Evolutionary conservation across 1,139 yeast genomes (phyloP), one percentile per base, ranked within the genome.

Genomic region (Arxiozyma heterogenica): DNA sequence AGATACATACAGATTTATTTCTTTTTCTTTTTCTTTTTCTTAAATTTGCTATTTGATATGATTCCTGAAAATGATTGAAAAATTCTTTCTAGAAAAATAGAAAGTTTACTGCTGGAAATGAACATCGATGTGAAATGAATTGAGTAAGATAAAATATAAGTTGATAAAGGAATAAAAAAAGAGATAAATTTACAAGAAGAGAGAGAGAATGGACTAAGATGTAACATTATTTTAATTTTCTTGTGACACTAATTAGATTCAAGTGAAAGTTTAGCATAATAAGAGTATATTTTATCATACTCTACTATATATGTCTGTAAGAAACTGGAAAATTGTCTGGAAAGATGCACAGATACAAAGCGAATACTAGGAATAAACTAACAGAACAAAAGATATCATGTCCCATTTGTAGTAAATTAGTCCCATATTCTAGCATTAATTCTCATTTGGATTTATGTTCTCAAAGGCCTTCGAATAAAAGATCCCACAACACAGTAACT

Each of bases 361-460:
- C 18, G 17, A 44, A 50, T 20, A n/a, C n/a, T 22, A 30, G 17
- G 4, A 39, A 15, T 18, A 25, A 39, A 17, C 8, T 30, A 15
- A 44, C 46, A 23, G 66, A 63, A 34, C 68, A 66, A 47, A 55
- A 59, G 17, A 63, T 67, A 23, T 54, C 65, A 27, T 67, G 71
- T 45, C 71, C 71, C 4, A 56, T 67, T 20, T 67, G 71, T 50
- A 57, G 57, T 39, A 59, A 58, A 49, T 60, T 59, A 42, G 59
- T 67, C 12, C 53, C 59, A 8, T 67, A 61, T 52, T 57, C 60
- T 7, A 50, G 51, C 15, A 67, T 67, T 34, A 67, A 67, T 51
- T 50, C 57, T 9, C 71, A 67, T 59, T 51, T 67, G 45, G 71
- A 67, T 54, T 51, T 45, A 5, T 66, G 70, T 48, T 54, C 67